Evolutionary conservation across 2,329 filamentous ascomycete genomes (phyloP), one percentile per base, ranked within the genome.

Genomic region (Tolypocladium capitatum): DNA sequence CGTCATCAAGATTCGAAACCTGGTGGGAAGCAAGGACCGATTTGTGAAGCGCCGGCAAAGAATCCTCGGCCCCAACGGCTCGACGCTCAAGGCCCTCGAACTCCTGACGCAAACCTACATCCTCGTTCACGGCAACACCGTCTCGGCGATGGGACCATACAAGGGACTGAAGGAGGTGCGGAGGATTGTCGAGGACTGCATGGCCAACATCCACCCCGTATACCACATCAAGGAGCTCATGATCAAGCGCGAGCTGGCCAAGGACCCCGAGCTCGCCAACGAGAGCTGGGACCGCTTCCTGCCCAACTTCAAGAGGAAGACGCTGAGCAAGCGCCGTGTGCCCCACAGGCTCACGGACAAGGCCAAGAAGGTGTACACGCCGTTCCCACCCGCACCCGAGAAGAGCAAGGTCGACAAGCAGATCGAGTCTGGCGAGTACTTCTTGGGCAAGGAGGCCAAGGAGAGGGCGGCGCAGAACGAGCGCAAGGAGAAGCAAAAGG

Each of bases 371-470:
- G 68, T 75, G 13, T 98, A 96, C 74, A 98, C 94, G 55, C 91
- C 92, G 10, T 98, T 98, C 81, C 92, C 92, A 44, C 92, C 92
- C 7, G 80, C 89, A 40, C 89, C 90, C 55, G 91, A 98, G 75
- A 95, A 95, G 86, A 96, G 90, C 80, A 98, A 97, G 80, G 79
- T 98, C 58, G 92, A 98, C 68, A 70, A 89, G 67, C 91, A 98
- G 76, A 95, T 98, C 71, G 92, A 98, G 74, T 90, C 81, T 58
- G 91, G 92, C 69, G 91, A 97, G 70, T 98, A 94, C 71, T 97
- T 97, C 67, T 68, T 98, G 62, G 83, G 83, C 61, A 95, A 95
- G 73, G 81, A 90, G 61, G 90, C 88, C 51, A 95, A 94, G 75
- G 87, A 94, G 60, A 76, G 90, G 51, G 84, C 83, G 47, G 81